These are phyloP conservation scores for Phytophthora brassicae DNA, from an alignment of 352 stramenopile genomes.

Conservation along the genomic window DNA sequence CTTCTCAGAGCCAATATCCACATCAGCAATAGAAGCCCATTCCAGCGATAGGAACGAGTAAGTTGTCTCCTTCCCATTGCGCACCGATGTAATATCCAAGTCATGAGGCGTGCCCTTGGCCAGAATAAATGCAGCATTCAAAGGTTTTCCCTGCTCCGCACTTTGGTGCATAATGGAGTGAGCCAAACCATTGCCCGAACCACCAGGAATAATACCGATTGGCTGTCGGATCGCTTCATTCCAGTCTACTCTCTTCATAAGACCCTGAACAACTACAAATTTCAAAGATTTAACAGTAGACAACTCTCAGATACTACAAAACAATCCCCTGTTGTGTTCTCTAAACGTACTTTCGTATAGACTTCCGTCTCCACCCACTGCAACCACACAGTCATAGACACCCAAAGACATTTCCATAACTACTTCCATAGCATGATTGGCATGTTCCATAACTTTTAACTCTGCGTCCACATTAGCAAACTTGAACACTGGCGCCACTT, in stretches of 20 bases:
- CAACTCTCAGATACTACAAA: not conserved
- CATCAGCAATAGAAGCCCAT: constrained; percentile 83
- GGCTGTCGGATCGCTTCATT: constrained; percentile 67
- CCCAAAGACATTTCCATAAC: constrained; percentile 44
- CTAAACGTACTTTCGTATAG: constrained; percentile 57
- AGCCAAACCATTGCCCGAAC: constrained; percentile 71
- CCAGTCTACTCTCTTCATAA: constrained; percentile 77
- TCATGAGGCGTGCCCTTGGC: constrained; percentile 66
- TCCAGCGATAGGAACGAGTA: constrained; percentile 85
- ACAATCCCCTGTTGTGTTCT: not conserved
- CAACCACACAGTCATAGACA: constrained; percentile 66
- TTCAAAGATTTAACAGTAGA: constrained; percentile 6
- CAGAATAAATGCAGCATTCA: constrained; percentile 64
- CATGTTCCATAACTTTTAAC: constrained; percentile 48
- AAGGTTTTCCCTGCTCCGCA: constrained; percentile 41
- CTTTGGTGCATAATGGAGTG: constrained; percentile 61
- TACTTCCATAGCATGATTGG: constrained; percentile 59
- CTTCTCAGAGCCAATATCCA: constrained; percentile 80
- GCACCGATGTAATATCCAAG: constrained; percentile 67
- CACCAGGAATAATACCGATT: constrained; percentile 58
- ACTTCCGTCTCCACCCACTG: constrained; percentile 70
- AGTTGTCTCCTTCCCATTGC: constrained; percentile 55
- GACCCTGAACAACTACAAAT: constrained; percentile 63
- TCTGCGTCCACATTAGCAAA: constrained; percentile 54
- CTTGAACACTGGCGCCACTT: constrained; percentile 53